Evolutionary conservation across 2,329 filamentous ascomycete genomes (phyloP).

Genomic region (Geoglossum cookeanum): DNA sequence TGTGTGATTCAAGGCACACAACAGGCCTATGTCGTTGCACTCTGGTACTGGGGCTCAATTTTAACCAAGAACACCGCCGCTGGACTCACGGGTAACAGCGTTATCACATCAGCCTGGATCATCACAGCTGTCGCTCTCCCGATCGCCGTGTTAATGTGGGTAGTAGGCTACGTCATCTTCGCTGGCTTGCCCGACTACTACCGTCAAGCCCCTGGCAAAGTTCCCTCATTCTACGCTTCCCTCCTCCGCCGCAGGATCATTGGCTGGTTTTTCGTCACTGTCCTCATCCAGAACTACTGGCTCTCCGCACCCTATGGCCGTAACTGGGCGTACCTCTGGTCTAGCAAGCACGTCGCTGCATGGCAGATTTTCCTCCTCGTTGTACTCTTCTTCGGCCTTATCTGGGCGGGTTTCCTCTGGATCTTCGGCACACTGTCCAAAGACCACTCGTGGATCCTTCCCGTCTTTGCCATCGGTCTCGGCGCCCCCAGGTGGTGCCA

Average conservation of each 20-base stretch:
- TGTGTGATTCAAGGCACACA: slow-evolving; percentile 48
- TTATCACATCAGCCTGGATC: slow-evolving; percentile 4
- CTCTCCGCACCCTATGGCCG: slow-evolving; percentile 45
- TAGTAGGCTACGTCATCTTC: slow-evolving; percentile 34
- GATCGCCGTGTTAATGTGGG: slow-evolving; percentile 37
- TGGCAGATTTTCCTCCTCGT: slow-evolving; percentile 40
- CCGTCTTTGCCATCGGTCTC: slow-evolving; percentile 47
- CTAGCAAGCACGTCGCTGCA: slow-evolving; percentile 32
- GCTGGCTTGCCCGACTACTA: slow-evolving; percentile 48
- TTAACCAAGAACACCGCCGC: slow-evolving; percentile 9
- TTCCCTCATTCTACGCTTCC: slow-evolving; percentile 40
- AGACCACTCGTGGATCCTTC: slow-evolving; percentile 47
- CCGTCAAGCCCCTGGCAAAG: slow-evolving; percentile 40
- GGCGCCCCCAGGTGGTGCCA: slow-evolving; percentile 48
- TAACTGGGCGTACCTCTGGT: slow-evolving; percentile 47
- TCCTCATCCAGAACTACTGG: slow-evolving; percentile 49
- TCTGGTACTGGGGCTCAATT: slow-evolving; percentile 46
- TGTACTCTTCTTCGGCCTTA: slow-evolving; percentile 31
- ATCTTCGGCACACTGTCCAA: slow-evolving; percentile 35
- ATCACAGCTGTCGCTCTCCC: slow-evolving; percentile 37
- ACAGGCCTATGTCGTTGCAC: slow-evolving; percentile 42
- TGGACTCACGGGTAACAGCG: slow-evolving; percentile 23
- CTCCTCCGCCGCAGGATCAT: slow-evolving; percentile 5
- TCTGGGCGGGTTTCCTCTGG: slow-evolving; percentile 36
- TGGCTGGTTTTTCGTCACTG: slow-evolving; percentile 42